Percentiles rank a stretch among this genome's conserved stretches.
These are phyloP conservation scores for Nakazawaea molendinolei DNA, from an alignment of 805 yeast species.

Conservation along the genomic window DNA sequence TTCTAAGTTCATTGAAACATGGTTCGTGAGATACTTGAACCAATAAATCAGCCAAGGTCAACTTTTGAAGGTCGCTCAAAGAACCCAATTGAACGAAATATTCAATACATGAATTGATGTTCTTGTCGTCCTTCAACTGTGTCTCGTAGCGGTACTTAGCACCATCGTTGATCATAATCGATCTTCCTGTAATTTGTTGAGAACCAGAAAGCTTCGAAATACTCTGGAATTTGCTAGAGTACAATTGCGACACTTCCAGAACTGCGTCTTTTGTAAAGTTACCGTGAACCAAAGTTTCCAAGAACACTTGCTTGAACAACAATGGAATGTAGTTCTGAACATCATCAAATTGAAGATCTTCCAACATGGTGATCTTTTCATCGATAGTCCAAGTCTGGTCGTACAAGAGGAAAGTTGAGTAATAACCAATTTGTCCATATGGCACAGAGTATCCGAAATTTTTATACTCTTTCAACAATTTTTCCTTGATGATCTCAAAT, in stretches of 20 bases:
- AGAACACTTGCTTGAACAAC: slow-evolving; percentile 51
- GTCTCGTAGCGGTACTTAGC: slow-evolving; percentile 40
- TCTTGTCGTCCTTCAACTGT: slow-evolving; percentile 53
- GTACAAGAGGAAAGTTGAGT: slow-evolving; percentile 57
- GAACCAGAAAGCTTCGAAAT: slow-evolving; percentile 32
- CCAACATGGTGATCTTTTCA: slow-evolving; percentile 49
- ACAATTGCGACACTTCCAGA: slow-evolving; percentile 35
- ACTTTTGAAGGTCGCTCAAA: slow-evolving; percentile 32
- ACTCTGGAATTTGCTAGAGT: slow-evolving; percentile 27
- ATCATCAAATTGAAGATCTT: slow-evolving; percentile 40
- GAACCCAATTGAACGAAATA: slow-evolving; percentile 65
- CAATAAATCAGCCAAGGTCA: slow-evolving; percentile 55
- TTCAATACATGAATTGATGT: slow-evolving; percentile 81
- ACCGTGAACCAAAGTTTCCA: slow-evolving; percentile 75
- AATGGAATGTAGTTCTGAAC: slow-evolving; percentile 44
- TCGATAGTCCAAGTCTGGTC: slow-evolving; percentile 62
- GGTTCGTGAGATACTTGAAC: slow-evolving; percentile 80
- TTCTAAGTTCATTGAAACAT: slow-evolving; percentile 81
- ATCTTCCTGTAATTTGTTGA: slow-evolving; percentile 36
- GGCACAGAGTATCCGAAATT: slow-evolving; percentile 74
- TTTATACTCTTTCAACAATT: slow-evolving; percentile 49
- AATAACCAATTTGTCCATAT: slow-evolving; percentile 65
- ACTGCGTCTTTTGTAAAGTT: slow-evolving; percentile 57
- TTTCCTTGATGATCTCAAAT: slow-evolving; percentile 63
- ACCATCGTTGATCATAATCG: slow-evolving; percentile 33